These are phyloP conservation scores for Acarospora socialis DNA, from an alignment of 2,329 filamentous ascomycete species.

Conservation along the genomic window DNA sequence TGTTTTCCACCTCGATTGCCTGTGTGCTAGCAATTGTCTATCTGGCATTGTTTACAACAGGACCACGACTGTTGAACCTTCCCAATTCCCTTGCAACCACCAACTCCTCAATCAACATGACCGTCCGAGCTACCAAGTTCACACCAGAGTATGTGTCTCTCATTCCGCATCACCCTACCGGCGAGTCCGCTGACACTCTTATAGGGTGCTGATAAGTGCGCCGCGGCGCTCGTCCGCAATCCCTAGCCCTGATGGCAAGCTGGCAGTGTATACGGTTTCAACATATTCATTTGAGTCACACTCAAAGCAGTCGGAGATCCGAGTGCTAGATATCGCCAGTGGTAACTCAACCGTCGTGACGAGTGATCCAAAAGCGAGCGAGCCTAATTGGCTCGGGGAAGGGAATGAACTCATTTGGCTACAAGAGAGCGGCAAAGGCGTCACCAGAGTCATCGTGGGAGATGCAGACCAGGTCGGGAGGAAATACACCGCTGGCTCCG, in stretches of 20 bases:
- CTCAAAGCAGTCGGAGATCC: conserved; percentile 32
- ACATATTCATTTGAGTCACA: conserved; percentile 37
- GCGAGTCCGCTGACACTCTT: not conserved
- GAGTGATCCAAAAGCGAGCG: conserved; percentile 30
- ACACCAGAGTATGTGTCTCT: conserved; percentile 7
- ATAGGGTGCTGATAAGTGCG: conserved; percentile 32
- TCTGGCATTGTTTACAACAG: no score
- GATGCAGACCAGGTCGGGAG: conserved; percentile 27
- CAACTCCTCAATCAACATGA: not conserved
- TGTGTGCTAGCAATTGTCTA: no score
- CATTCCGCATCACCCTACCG: not conserved
- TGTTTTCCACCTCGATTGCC: no score
- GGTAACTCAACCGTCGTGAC: conserved; percentile 29
- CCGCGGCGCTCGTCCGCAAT: conserved; percentile 31
- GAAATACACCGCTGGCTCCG: conserved; percentile 30
- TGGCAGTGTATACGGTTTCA: conserved; percentile 33
- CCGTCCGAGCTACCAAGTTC: conserved; percentile 3
- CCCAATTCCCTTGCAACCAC: no score
- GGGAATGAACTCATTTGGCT: conserved; percentile 32
- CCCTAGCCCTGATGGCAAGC: conserved; percentile 32
- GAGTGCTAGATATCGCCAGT: conserved; percentile 29
- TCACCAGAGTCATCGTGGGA: conserved; percentile 31
- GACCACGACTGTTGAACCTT: no score
- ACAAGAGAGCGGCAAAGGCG: conserved; percentile 29
- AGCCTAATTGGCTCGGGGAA: conserved; percentile 32